Conservation (phyloP, 106 monocot genomes). For the Acanthochlamys bracteata region DNA sequence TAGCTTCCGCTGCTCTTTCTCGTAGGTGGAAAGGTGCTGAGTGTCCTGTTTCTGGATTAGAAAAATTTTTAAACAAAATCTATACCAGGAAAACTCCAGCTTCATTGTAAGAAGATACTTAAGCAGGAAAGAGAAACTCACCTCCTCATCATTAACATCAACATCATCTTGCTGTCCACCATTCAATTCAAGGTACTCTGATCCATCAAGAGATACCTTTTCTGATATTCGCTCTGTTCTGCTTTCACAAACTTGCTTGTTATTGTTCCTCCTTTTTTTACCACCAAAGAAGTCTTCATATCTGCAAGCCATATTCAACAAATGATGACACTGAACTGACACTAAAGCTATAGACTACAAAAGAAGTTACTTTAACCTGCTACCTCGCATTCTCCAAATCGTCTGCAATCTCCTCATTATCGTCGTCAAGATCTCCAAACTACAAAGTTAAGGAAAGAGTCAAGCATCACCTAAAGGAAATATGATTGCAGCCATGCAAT, state of each 20-base stretch:
- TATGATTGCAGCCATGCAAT: background rate
- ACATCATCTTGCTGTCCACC: slow-evolving; percentile 21
- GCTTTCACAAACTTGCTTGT: slow-evolving; percentile 14
- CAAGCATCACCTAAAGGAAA: background rate
- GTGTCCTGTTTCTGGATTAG: slow-evolving; percentile 26
- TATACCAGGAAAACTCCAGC: background rate
- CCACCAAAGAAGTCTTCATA: slow-evolving; percentile 79
- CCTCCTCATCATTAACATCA: slow-evolving; percentile 24
- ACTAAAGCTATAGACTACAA: background rate
- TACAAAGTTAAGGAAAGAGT: slow-evolving; percentile 9
- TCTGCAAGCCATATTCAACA: slow-evolving; percentile 21
- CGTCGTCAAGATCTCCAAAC: slow-evolving; percentile 42
- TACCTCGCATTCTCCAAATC: background rate
- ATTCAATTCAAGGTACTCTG: slow-evolving; percentile 25
- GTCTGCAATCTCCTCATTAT: slow-evolving; percentile 23
- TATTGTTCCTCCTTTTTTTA: slow-evolving; percentile 23
- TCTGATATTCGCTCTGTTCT: slow-evolving; percentile 16
- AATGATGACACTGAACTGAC: background rate
- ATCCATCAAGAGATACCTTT: slow-evolving; percentile 20
- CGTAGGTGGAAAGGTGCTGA: slow-evolving; percentile 54
- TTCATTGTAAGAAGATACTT: background rate
- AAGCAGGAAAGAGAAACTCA: background rate
- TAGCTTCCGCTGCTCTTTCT: slow-evolving; percentile 51
- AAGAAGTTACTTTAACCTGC: background rate
- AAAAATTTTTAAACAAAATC: background rate